Percentiles rank a stretch among this genome's conserved stretches.
Evolutionary conservation across 2,329 filamentous ascomycete genomes (phyloP).

Genomic region (Podosphaera fusca): DNA sequence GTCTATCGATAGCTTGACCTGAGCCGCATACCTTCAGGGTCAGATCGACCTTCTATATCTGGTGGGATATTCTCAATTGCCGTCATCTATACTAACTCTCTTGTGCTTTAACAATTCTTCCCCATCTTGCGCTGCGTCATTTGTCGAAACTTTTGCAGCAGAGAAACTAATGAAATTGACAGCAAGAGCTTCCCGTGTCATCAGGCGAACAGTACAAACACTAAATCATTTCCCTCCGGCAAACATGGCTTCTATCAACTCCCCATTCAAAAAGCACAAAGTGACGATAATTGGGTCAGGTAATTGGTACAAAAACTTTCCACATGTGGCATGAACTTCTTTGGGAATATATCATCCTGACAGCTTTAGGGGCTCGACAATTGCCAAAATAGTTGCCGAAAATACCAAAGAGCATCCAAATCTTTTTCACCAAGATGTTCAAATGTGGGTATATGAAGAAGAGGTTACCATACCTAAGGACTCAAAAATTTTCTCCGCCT

Average conservation of each 20-base stretch:
- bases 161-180: background rate
- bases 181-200: slow-evolving; percentile 3
- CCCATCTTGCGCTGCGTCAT: too few species aligned
- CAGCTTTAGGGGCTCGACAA: slow-evolving; percentile 62
- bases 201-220: slow-evolving; percentile 7
- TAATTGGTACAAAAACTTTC: slow-evolving; percentile 47
- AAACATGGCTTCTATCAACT: slow-evolving; percentile 19
- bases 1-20: too few species aligned
- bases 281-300: slow-evolving; percentile 87
- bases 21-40: too few species aligned
- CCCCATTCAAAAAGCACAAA: slow-evolving; percentile 56
- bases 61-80: too few species aligned
- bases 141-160: background rate
- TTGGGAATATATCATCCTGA: slow-evolving; percentile 5
- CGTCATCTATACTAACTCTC: too few species aligned
- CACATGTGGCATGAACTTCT: background rate
- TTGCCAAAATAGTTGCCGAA: slow-evolving; percentile 90
- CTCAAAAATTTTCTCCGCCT: slow-evolving; percentile 48
- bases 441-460: slow-evolving; percentile 99
- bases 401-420: slow-evolving; percentile 59
- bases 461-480: slow-evolving; percentile 50
- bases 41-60: too few species aligned
- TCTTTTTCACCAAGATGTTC: slow-evolving; percentile 69
- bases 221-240: slow-evolving; percentile 7
- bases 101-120: too few species aligned